A percentile compares a stretch with the other conserved stretches of the same genome.
Conservation (phyloP, 2,329 filamentous ascomycete genomes). For the Aspergillus uvarum region DNA sequence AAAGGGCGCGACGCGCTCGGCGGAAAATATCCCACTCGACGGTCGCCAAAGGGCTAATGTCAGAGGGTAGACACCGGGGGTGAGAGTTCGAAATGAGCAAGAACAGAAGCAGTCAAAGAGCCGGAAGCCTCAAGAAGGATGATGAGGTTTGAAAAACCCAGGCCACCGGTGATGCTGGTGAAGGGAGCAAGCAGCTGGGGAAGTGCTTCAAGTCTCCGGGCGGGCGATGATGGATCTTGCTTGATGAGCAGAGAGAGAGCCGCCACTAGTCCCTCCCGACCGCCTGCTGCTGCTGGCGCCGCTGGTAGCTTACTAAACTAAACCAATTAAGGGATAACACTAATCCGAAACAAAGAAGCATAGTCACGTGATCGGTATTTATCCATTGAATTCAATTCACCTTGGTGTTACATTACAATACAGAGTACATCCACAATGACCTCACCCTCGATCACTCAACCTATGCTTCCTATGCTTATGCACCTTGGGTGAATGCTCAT, state of each 20-base stretch:
- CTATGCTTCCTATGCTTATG: too few species aligned
- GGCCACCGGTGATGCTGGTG: conserved; percentile 24
- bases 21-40: conserved; percentile 21
- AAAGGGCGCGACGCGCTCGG: conserved; percentile 30
- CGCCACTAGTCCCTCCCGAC: conserved; percentile 30
- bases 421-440: not conserved
- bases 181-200: conserved; percentile 22
- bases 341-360: conserved; percentile 6
- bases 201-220: conserved; percentile 16
- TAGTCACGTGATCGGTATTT: conserved; percentile 23
- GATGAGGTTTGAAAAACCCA: conserved; percentile 26
- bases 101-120: conserved; percentile 14
- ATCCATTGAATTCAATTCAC: too few species aligned
- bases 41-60: conserved; percentile 13
- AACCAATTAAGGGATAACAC: conserved; percentile 10
- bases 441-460: not conserved
- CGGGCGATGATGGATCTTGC: conserved; percentile 32
- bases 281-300: conserved; percentile 23
- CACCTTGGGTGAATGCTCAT: too few species aligned
- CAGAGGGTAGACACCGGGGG: conserved; percentile 9
- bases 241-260: conserved; percentile 18
- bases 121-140: conserved; percentile 30
- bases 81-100: not conserved
- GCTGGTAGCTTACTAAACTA: too few species aligned
- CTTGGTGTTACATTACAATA: conserved; percentile 1